Conservation (phyloP, 1,284 basidiomycete species). For the Phylloboletellus chloephorus region DNA sequence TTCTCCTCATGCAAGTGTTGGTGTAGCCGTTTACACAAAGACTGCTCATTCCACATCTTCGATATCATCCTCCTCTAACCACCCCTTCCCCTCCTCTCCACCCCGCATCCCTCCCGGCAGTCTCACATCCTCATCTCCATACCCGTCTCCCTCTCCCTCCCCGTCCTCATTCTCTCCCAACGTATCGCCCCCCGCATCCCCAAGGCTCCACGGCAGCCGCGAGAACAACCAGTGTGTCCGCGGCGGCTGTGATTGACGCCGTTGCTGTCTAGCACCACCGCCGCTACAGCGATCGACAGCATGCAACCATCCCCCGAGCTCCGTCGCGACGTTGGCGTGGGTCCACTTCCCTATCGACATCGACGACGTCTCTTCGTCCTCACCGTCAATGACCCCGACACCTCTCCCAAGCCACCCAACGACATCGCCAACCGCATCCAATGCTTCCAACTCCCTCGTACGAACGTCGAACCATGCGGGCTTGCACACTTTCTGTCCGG, state of each 20-base stretch:
- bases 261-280: slow-evolving; percentile 8
- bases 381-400: slow-evolving; percentile 10
- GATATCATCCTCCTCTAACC: slow-evolving; percentile 68
- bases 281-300: slow-evolving; percentile 27
- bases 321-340: slow-evolving; percentile 46
- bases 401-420: slow-evolving; percentile 48
- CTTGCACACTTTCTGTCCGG: slow-evolving; percentile 74
- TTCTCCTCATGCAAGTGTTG: no score
- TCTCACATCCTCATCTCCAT: slow-evolving; percentile 21
- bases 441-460: slow-evolving; percentile 49
- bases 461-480: slow-evolving; percentile 66
- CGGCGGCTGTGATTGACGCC: slow-evolving; percentile 29
- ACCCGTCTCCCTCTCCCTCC: slow-evolving; percentile 16
- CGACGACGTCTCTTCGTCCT: slow-evolving; percentile 24
- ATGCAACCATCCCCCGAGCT: slow-evolving; percentile 57
- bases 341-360: slow-evolving; percentile 46
- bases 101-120: slow-evolving; percentile 18
- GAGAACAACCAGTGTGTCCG: slow-evolving; percentile 53
- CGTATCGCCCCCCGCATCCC: slow-evolving; percentile 22
- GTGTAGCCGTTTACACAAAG: no score
- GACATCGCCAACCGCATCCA: slow-evolving; percentile 52
- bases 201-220: slow-evolving; percentile 41
- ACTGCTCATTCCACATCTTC: slow-evolving; percentile 40
- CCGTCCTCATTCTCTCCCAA: slow-evolving; percentile 30
- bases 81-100: slow-evolving; percentile 37